Evolutionary conservation across 257 asterid species (phyloP), one percentile per base, ranked within the genome.

Genomic region (Solanum peruvianum): DNA sequence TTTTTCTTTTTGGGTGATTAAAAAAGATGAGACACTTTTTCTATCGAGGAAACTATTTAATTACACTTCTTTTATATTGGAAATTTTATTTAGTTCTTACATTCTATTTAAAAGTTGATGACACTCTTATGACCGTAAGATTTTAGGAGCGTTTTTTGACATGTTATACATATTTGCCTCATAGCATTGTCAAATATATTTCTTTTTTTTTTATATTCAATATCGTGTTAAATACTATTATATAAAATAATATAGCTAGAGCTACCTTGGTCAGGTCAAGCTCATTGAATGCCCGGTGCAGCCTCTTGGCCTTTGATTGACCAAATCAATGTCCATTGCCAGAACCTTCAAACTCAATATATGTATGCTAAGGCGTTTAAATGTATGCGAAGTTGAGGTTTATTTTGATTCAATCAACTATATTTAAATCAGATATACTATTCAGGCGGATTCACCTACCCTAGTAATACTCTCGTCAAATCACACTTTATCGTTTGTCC

Each of bases 251-350:
- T 70, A 33, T 70, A 31, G 6, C 25, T 71, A 71, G 44, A 71
- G 78, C 14, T 33, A 71, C 44, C 44, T 33, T 29, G 35, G 39
- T 67, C 39, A 93, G 92, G 94, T 95, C 88, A 95, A 95, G 91
- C 98, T 96, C 10, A 90, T 95, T 23, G 96, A 94, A 39, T 95
- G 91, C 90, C 98, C 95, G 14, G 67, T 81, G 11, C 97, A 95
- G 93, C 97, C 98, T 84, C 91, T 90, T 27, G 95, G 95, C 90
- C 90, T 90, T 91, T 85, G 99, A 95, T 91, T 94, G 86, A 85
- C 98, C 98, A 47, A 89, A 95, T 88, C 97, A 89, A 29, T 96
- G 97, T 83, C 97, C 99, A 8, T 60, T 93, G 89, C 97, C 95
- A 11, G 98, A 95, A 91, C 98, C 98, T 86, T 95, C 98, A 29